A percentile compares a stretch with the other conserved stretches of the same genome.
These are phyloP conservation scores for Fusarium secorum DNA, from an alignment of 2,329 filamentous ascomycete species.

Conservation along the genomic window DNA sequence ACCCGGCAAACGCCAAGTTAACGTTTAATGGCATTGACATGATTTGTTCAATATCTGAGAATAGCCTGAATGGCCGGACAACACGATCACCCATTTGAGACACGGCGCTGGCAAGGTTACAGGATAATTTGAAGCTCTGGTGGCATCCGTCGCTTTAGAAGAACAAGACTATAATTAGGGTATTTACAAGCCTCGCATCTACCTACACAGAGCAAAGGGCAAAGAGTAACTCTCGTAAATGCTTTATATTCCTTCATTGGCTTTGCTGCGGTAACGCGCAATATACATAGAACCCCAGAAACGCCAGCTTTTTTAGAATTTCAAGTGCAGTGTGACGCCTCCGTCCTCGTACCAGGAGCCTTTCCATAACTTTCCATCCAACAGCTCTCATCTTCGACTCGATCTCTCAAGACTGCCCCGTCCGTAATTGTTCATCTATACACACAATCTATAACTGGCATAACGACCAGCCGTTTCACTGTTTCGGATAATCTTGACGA, in stretches of 20 bases:
- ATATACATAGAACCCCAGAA: constrained; percentile 43
- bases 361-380: constrained; percentile 19
- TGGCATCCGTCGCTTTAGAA: not conserved
- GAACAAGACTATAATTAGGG: not conserved
- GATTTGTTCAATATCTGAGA: not conserved
- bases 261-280: constrained; percentile 40
- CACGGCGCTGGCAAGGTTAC: not conserved
- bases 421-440: constrained; percentile 49
- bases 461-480: constrained; percentile 96
- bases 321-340: constrained; percentile 44
- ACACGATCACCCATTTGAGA: not conserved
- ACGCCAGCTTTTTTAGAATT: constrained; percentile 44
- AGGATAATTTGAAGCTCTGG: not conserved
- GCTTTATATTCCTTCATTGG: constrained; percentile 33
- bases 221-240: not conserved
- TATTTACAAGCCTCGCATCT: not conserved
- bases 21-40: constrained; percentile 36
- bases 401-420: not conserved
- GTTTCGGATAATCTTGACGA: constrained; percentile 97
- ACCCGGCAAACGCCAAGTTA: constrained; percentile 44
- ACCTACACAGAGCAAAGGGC: not conserved
- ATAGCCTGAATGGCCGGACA: not conserved
- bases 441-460: constrained; percentile 85
- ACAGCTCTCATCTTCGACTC: constrained; percentile 3
- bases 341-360: constrained; percentile 36